Percentiles rank a stretch among this genome's conserved stretches.
These are phyloP conservation scores for Rhodamnia rubescens DNA, from an alignment of 345 rosid genomes.

Conservation along the genomic window DNA sequence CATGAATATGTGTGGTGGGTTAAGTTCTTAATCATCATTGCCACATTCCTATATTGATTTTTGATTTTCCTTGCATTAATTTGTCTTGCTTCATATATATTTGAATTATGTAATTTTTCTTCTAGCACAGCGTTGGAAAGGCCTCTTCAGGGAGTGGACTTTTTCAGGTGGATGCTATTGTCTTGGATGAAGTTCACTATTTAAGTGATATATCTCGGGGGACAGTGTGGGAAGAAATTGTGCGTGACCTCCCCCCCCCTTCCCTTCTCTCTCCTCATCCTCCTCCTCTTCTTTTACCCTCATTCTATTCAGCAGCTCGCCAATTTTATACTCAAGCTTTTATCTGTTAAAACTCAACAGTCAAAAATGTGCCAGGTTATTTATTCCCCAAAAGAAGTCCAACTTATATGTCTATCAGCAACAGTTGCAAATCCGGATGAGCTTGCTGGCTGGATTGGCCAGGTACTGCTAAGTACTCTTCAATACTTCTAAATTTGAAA, in stretches of 20 bases:
- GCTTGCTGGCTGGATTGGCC: constrained; percentile 90
- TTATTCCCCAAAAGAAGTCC: constrained; percentile 88
- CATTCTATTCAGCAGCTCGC: not conserved
- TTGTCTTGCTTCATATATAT: not conserved
- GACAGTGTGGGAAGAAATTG: constrained; percentile 96
- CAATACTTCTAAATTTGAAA: not conserved
- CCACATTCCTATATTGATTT: not conserved
- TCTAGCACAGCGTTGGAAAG: constrained; percentile 71
- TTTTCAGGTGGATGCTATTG: constrained; percentile 79
- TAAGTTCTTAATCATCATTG: not conserved
- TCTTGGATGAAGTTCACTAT: constrained; percentile 98
- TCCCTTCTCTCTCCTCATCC: not conserved
- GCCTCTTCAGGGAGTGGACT: constrained; percentile 79
- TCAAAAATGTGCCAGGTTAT: constrained; percentile 44
- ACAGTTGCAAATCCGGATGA: constrained; percentile 94
- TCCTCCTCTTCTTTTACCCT: not conserved
- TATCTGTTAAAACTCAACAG: not conserved
- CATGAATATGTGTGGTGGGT: not conserved
- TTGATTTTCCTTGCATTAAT: not conserved
- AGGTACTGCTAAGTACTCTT: constrained; percentile 30
- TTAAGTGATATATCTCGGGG: constrained; percentile 91
- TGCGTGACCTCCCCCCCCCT: constrained; percentile 16
- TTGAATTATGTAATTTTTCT: not conserved
- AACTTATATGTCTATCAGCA: constrained; percentile 88
- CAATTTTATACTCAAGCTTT: not conserved